Evolutionary conservation across 2,329 filamentous ascomycete species (phyloP).

Genomic region (Metarhizium rileyi): DNA sequence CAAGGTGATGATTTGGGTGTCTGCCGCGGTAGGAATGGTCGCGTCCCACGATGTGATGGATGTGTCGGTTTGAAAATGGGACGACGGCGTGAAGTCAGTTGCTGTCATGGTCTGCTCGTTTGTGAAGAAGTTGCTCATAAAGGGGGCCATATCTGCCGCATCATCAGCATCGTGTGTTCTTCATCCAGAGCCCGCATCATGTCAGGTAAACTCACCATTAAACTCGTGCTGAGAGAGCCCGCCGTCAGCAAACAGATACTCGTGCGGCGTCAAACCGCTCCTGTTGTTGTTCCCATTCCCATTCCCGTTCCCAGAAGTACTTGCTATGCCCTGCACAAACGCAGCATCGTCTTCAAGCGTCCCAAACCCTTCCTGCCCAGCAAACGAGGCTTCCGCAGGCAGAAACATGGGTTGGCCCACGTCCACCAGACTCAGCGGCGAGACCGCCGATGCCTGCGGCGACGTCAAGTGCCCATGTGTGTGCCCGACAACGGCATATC

Average conservation of each 20-base stretch:
- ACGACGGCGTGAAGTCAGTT: slow-evolving; percentile 26
- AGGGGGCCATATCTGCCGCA: slow-evolving; percentile 18
- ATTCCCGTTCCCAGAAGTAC: slow-evolving; percentile 16
- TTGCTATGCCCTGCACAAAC: slow-evolving; percentile 13
- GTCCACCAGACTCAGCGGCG: slow-evolving; percentile 31
- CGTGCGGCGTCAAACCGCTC: slow-evolving; percentile 27
- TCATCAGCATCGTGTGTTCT: neutral
- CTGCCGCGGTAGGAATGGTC: slow-evolving; percentile 20
- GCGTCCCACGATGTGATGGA: slow-evolving; percentile 33
- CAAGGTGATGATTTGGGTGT: slow-evolving; percentile 26
- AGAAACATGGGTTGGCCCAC: slow-evolving; percentile 27
- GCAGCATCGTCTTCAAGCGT: neutral
- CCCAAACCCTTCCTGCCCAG: slow-evolving; percentile 10
- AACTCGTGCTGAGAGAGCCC: slow-evolving; percentile 18
- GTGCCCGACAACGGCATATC: slow-evolving; percentile 36
- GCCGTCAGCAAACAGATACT: slow-evolving; percentile 26
- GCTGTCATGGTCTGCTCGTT: neutral
- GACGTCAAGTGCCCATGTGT: slow-evolving; percentile 12
- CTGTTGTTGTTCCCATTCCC: slow-evolving; percentile 12
- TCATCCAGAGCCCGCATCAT: neutral
- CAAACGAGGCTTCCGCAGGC: slow-evolving; percentile 23
- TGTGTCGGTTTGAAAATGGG: slow-evolving; percentile 24
- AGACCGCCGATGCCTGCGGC: slow-evolving; percentile 24
- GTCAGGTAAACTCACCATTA: slow-evolving; percentile 17
- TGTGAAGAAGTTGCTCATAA: slow-evolving; percentile 20